phyloP scores from a whole-genome alignment of 2,329 filamentous ascomycete species.

The Aspergillus calidoustus region DNA sequence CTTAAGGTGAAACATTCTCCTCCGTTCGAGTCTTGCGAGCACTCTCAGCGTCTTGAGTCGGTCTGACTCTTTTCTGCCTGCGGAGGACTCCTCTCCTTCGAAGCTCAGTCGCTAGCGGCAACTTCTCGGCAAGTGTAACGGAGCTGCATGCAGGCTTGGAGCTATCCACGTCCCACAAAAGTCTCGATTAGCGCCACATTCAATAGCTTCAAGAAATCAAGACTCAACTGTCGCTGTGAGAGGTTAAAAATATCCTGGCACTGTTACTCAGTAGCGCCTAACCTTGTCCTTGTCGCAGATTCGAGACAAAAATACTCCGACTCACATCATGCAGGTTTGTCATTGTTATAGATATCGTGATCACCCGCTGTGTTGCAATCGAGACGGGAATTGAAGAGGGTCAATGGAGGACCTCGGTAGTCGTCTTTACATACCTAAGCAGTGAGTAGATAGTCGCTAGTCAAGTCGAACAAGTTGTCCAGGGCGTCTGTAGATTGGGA shows the following conservation, averaged over 20 bases:
- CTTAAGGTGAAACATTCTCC: background rate
- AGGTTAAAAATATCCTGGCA: slow-evolving; percentile 10
- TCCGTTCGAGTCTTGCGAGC: background rate
- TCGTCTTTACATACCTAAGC: too few species aligned
- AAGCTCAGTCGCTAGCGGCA: background rate
- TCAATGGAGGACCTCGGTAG: background rate
- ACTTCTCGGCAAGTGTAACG: background rate
- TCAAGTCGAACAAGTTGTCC: background rate
- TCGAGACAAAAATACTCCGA: background rate
- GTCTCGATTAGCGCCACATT: background rate
- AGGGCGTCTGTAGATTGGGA: background rate
- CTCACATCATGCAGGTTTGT: background rate
- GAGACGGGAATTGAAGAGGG: background rate
- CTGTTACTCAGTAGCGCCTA: background rate
- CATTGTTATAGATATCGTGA: too few species aligned
- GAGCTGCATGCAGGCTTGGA: background rate
- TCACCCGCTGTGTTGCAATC: too few species aligned
- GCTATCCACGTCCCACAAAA: background rate
- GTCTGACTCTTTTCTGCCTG: background rate
- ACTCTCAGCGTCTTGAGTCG: background rate
- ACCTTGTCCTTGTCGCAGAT: background rate
- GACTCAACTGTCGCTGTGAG: slow-evolving; percentile 9
- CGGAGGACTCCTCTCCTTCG: too few species aligned
- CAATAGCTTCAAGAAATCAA: background rate
- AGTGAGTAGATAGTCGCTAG: background rate